phyloP scores from a whole-genome alignment of 2,329 filamentous ascomycete species.

The Epichloe sp. region DNA sequence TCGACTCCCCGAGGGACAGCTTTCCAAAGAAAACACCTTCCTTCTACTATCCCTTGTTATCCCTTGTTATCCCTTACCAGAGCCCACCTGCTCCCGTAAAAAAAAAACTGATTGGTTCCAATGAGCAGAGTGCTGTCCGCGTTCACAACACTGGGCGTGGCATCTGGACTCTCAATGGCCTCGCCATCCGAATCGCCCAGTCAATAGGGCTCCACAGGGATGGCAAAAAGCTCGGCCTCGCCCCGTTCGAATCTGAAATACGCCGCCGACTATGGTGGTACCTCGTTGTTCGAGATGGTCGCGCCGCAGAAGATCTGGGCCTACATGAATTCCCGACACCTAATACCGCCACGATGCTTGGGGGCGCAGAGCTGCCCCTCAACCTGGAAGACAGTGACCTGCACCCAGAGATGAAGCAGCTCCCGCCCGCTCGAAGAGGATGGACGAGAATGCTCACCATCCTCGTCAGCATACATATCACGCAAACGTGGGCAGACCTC shows the following conservation, averaged over 20 bases:
- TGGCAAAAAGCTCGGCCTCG: constrained; percentile 28
- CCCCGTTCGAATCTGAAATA: constrained; percentile 41
- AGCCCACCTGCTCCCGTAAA: no score
- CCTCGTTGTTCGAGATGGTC: constrained; percentile 35
- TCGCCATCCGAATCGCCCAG: constrained; percentile 33
- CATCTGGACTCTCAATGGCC: constrained; percentile 28
- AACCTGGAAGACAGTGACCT: constrained; percentile 44
- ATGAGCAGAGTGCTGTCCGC: constrained; percentile 10
- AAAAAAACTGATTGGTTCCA: background rate
- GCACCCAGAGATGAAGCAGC: constrained; percentile 22
- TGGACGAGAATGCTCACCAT: constrained; percentile 47
- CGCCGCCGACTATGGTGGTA: constrained; percentile 43
- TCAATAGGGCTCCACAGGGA: constrained; percentile 43
- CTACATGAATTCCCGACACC: constrained; percentile 9
- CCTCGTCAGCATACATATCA: constrained; percentile 38
- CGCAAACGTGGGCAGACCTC: constrained; percentile 14
- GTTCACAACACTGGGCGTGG: constrained; percentile 21
- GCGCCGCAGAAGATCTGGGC: constrained; percentile 44
- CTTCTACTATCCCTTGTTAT: no score
- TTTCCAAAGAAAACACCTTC: no score
- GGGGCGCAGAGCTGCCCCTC: constrained; percentile 37
- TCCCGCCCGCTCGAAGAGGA: constrained; percentile 25
- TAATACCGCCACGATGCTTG: background rate
- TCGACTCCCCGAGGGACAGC: no score
- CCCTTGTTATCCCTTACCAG: no score